Evolutionary conservation across 805 yeast genomes (phyloP).

Genomic region (Soucietia sequanensis): DNA sequence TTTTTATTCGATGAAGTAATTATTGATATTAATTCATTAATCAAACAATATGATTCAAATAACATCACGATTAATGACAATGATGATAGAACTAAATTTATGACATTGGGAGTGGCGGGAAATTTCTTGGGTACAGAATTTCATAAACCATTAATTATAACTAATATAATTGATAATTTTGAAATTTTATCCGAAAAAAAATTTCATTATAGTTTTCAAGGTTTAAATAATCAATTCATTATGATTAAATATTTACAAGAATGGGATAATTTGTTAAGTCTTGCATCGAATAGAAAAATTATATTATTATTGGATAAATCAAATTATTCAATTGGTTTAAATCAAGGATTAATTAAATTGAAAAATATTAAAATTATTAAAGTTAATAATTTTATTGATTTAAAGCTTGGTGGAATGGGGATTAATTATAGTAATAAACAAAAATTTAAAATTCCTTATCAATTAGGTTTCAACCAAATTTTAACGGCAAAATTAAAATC

Average conservation of each 20-base stretch:
- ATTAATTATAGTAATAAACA: too few species aligned
- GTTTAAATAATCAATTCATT: slow-evolving; percentile 14
- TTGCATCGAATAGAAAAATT: slow-evolving; percentile 9
- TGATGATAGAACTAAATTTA: slow-evolving; percentile 6
- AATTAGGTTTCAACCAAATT: slow-evolving; percentile 16
- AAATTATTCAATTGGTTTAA: slow-evolving; percentile 9
- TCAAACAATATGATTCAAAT: background rate
- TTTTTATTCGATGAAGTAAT: slow-evolving; percentile 22
- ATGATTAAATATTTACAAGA: slow-evolving; percentile 14
- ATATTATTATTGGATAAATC: slow-evolving; percentile 15
- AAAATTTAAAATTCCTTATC: slow-evolving; percentile 9
- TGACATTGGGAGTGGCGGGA: slow-evolving; percentile 20
- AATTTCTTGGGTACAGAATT: slow-evolving; percentile 20
- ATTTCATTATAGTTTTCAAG: slow-evolving; percentile 17
- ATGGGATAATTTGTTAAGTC: slow-evolving; percentile 13
- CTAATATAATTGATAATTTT: slow-evolving; percentile 9
- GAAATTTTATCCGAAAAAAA: background rate
- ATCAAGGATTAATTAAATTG: slow-evolving; percentile 5
- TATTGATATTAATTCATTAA: slow-evolving; percentile 11
- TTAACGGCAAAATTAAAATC: slow-evolving; percentile 13
- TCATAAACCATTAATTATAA: slow-evolving; percentile 19
- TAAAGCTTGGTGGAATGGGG: background rate
- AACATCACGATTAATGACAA: too few species aligned
- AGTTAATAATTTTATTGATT: background rate
- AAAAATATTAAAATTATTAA: slow-evolving; percentile 13